phyloP scores from a whole-genome alignment of 225 moss, liverwort and hornwort species.

The Lunularia cruciata region DNA sequence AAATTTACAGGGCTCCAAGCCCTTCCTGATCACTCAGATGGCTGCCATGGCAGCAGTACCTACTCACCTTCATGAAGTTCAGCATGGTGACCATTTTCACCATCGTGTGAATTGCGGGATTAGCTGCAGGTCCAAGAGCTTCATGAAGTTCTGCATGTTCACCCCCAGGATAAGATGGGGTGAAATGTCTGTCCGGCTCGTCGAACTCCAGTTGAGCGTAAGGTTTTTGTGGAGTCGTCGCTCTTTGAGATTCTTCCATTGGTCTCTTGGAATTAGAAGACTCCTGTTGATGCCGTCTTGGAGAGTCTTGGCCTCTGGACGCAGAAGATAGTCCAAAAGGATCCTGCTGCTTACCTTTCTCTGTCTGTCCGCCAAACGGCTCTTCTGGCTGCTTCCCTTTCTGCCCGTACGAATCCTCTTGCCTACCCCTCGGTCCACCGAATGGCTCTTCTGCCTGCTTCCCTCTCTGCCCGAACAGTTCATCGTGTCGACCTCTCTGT shows the following conservation, averaged over 20 bases:
- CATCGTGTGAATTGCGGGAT: constrained; percentile 74
- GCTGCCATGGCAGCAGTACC: neutral
- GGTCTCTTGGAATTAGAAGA: neutral
- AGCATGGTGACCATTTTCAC: constrained; percentile 98
- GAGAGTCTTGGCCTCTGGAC: neutral
- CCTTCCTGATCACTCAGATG: no score
- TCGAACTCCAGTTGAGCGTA: constrained; percentile 20
- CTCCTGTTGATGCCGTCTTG: neutral
- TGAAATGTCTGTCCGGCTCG: neutral
- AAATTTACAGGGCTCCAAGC: no score
- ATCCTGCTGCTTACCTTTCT: constrained; percentile 1
- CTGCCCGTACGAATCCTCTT: neutral
- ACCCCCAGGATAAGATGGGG: neutral
- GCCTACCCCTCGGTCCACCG: constrained; percentile 20
- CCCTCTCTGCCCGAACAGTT: neutral
- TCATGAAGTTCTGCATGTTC: constrained; percentile 39
- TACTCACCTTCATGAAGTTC: constrained; percentile 91
- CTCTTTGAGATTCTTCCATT: neutral
- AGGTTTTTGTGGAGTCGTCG: constrained; percentile 3
- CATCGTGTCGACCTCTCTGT: neutral
- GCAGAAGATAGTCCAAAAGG: neutral
- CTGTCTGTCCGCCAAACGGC: constrained; percentile 6
- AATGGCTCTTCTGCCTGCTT: neutral
- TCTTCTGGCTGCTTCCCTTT: constrained; percentile 18
- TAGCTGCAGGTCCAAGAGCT: constrained; percentile 23